Conservation (phyloP, 2,329 filamentous ascomycete species). For the Paracoccidioides brasiliensis region DNA sequence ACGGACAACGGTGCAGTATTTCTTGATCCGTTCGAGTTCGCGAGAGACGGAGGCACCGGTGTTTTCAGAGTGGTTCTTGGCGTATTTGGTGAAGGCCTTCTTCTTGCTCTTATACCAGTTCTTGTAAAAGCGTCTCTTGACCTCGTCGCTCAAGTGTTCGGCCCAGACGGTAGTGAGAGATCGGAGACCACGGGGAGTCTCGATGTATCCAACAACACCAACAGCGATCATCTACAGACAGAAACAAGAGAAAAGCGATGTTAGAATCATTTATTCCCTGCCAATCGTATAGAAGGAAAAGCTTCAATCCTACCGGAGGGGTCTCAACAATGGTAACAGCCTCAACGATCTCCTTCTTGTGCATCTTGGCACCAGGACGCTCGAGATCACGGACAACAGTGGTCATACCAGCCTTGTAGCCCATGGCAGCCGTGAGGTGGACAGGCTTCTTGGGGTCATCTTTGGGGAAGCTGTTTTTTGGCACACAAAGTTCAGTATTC, state of each 20-base stretch:
- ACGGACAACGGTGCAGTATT: constrained; percentile 99
- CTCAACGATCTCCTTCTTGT: constrained; percentile 98
- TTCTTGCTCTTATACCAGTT: constrained; percentile 99
- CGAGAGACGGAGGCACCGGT: constrained; percentile 81
- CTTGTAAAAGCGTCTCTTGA: constrained; percentile 99
- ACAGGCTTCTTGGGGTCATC: constrained; percentile 99
- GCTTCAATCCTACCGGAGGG: constrained; percentile 70
- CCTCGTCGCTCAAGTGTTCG: constrained; percentile 95
- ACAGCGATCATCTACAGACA: constrained; percentile 88
- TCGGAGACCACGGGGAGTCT: constrained; percentile 97
- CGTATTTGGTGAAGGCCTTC: constrained; percentile 99
- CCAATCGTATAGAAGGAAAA: constrained; percentile 32
- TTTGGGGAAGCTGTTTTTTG: constrained; percentile 75
- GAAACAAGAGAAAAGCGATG: constrained; percentile 1
- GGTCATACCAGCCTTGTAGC: constrained; percentile 99
- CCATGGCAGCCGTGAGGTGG: constrained; percentile 94
- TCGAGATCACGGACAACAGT: constrained; percentile 99
- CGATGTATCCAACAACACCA: constrained; percentile 99
- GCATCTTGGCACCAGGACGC: constrained; percentile 96
- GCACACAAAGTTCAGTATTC: constrained; percentile 17
- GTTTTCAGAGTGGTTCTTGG: constrained; percentile 98
- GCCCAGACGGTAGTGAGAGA: constrained; percentile 99
- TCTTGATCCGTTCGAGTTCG: constrained; percentile 99
- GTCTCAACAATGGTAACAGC: constrained; percentile 80
- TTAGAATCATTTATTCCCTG: not conserved